These are phyloP conservation scores for Pascua sp. DNA, from an alignment of 1,284 basidiomycete genomes.

Conservation along the genomic window DNA sequence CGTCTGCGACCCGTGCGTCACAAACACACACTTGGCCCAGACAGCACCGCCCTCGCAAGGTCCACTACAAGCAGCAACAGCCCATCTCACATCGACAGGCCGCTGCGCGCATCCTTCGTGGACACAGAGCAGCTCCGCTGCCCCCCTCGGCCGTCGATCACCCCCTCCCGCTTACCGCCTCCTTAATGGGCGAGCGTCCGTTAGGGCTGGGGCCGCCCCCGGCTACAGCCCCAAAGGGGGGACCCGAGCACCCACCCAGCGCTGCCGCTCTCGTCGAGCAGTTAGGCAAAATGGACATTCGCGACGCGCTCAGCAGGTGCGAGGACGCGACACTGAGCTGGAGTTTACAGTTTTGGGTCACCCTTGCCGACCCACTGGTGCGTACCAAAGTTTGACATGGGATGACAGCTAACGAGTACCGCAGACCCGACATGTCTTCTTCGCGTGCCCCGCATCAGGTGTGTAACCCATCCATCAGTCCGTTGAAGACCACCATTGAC, in stretches of 20 bases:
- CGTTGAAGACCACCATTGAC: not conserved
- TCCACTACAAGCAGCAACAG: not conserved
- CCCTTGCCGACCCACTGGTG: slow-evolving; percentile 46
- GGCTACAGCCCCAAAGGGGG: too few relatives aligned
- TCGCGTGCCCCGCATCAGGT: slow-evolving; percentile 74
- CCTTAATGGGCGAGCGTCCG: too few relatives aligned
- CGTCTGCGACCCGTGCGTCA: too few relatives aligned
- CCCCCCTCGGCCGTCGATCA: not conserved
- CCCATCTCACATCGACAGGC: too few relatives aligned
- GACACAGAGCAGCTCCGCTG: too few relatives aligned
- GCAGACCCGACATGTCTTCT: slow-evolving; percentile 77
- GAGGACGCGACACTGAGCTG: slow-evolving; percentile 43
- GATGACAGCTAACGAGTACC: not conserved
- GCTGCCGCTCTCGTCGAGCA: too few relatives aligned
- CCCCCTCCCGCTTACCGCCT: too few relatives aligned
- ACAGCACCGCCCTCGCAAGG: not conserved
- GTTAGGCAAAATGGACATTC: slow-evolving; percentile 23
- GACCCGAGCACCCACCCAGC: too few relatives aligned
- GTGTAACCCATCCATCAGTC: not conserved
- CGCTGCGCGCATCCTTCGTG: too few relatives aligned
- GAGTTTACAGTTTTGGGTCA: slow-evolving; percentile 48
- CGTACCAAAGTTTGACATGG: not conserved
- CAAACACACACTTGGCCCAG: too few relatives aligned
- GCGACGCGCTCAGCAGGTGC: slow-evolving; percentile 35
- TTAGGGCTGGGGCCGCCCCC: too few relatives aligned